A percentile compares a stretch with the other conserved stretches of the same genome.
Evolutionary conservation across 2,329 filamentous ascomycete species (phyloP).

Genomic region (Verticillium nonalfalfae): DNA sequence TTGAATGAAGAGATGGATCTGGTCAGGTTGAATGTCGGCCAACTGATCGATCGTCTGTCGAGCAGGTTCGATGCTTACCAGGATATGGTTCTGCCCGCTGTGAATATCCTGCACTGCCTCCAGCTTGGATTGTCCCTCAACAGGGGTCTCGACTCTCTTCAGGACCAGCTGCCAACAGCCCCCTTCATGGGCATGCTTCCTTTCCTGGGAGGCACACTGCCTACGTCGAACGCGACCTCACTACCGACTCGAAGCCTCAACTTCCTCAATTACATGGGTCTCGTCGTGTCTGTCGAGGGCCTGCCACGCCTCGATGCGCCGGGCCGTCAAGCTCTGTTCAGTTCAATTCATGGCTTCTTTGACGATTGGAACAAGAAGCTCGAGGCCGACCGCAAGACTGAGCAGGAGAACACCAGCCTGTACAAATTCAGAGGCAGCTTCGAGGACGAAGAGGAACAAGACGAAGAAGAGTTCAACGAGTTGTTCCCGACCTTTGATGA

Average conservation of each 20-base stretch:
- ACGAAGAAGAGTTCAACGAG: conserved; percentile 68
- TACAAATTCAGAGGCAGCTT: conserved; percentile 78
- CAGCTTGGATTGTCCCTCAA: conserved; percentile 67
- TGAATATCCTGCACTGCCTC: conserved; percentile 74
- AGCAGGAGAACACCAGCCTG: conserved; percentile 66
- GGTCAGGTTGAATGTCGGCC: conserved; percentile 51
- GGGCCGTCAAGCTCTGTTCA: conserved; percentile 51
- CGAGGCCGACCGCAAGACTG: conserved; percentile 67
- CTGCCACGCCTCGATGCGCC: conserved; percentile 28
- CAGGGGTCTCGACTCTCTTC: conserved; percentile 35
- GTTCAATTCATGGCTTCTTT: conserved; percentile 67
- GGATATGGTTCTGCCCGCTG: conserved; percentile 72
- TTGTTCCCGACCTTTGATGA: conserved; percentile 75
- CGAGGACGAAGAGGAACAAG: conserved; percentile 69
- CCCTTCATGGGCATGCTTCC: conserved; percentile 36
- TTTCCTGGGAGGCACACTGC: conserved; percentile 43
- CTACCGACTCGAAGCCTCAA: conserved; percentile 27
- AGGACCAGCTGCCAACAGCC: conserved; percentile 17
- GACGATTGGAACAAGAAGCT: conserved; percentile 74
- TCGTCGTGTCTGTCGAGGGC: conserved; percentile 41
- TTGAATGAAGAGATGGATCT: conserved; percentile 38
- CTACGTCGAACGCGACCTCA: conserved; percentile 18
- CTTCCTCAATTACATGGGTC: conserved; percentile 41
- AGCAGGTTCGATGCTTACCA: conserved; percentile 72
- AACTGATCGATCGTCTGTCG: conserved; percentile 64